Conservation (phyloP, 768 basidiomycete genomes). For the Podaxis sp. region DNA sequence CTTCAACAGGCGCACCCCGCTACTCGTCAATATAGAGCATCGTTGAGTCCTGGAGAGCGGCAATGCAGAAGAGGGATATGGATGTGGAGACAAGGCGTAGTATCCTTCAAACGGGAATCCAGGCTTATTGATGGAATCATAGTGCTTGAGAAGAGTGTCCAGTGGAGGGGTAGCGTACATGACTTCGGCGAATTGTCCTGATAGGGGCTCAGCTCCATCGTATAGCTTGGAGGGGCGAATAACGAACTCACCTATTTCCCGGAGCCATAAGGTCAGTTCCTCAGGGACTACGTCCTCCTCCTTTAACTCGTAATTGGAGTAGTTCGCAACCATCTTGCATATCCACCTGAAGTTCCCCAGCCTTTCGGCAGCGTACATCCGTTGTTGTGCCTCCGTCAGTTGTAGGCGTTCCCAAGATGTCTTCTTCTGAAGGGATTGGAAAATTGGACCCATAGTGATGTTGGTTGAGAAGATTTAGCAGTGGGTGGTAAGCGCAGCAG, state of each 20-base stretch:
- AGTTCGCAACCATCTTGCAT: constrained; percentile 43
- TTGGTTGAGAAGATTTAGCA: neutral
- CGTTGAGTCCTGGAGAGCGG: constrained; percentile 26
- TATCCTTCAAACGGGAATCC: constrained; percentile 54
- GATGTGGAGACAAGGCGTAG: constrained; percentile 20
- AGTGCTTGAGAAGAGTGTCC: constrained; percentile 40
- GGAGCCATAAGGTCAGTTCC: constrained; percentile 36
- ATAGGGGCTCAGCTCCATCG: neutral
- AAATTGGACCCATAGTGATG: constrained; percentile 4
- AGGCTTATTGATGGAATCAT: constrained; percentile 33
- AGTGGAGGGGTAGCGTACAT: constrained; percentile 43
- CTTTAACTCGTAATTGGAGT: constrained; percentile 41
- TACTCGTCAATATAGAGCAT: constrained; percentile 12
- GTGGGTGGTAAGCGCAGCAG: neutral
- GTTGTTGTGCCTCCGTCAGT: constrained; percentile 40
- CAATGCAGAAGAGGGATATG: neutral
- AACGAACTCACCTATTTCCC: constrained; percentile 38
- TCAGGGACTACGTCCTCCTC: constrained; percentile 36
- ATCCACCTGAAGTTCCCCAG: constrained; percentile 57
- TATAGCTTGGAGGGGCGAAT: neutral
- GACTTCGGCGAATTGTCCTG: constrained; percentile 57
- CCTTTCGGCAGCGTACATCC: constrained; percentile 52
- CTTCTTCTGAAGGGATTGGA: constrained; percentile 1
- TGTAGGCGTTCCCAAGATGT: neutral
- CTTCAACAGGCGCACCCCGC: constrained; percentile 2